Conservation (phyloP, 225 moss, liverwort and hornwort species). For the Anthoceros angustus region DNA sequence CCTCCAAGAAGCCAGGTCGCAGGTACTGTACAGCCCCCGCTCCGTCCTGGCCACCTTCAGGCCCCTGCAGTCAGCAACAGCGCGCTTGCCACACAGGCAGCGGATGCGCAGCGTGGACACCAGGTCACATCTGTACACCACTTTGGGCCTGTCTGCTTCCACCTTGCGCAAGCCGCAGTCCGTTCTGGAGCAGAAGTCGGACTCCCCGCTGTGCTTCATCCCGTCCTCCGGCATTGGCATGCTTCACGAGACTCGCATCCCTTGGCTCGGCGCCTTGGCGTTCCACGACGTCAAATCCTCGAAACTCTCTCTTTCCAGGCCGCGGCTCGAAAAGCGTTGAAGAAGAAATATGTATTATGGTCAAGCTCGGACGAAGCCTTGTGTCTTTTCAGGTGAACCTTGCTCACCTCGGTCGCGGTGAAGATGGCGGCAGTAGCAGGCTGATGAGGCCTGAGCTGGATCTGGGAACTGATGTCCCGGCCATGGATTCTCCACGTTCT, state of each 20-base stretch:
- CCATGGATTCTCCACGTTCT: no score
- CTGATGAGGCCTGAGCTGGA: no score
- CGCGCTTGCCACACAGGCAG: background rate
- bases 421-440: no score
- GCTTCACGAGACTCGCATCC: background rate
- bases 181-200: background rate
- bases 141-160: background rate
- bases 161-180: background rate
- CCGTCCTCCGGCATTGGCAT: background rate
- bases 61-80: background rate
- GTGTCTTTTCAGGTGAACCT: no score
- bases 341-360: no score
- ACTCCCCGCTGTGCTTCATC: background rate
- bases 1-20: slow-evolving; percentile 2
- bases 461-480: no score
- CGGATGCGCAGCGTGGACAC: background rate
- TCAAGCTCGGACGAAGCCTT: no score
- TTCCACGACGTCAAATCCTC: no score
- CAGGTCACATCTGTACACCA: background rate
- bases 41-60: background rate
- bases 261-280: background rate
- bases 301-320: no score
- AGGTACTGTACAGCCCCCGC: background rate
- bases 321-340: no score
- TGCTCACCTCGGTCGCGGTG: no score